Base-by-base conservation (phyloP, 257 asterid species). In the Solanum tacnaense region DNA sequence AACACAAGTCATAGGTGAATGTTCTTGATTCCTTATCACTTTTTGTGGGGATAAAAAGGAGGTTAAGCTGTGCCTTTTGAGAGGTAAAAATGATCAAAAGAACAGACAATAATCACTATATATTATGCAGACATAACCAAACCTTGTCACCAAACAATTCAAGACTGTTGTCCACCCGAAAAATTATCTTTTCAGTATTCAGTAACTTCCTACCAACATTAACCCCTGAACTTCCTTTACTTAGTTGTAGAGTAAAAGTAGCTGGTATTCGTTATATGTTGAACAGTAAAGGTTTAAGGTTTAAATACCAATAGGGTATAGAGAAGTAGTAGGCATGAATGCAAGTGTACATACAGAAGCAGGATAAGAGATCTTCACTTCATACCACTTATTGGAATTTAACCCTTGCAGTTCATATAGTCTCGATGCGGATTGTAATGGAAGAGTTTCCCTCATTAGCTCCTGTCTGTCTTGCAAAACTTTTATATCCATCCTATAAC, bases 321-420 rank as follows among this genome's bases (percentile, higher is more conserved):
- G 11, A 74, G 7, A 13, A 60, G 6, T 25, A 15, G 74, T 15
- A 68, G 67, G 88, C 32, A 35, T 23, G 89, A 87, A 90, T 81
- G 60, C 36, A 27, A 85, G 29, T 39, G 32, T 71, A 93, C 98
- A 92, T 96, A 96, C 98, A 90, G 98, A 94, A 92, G 95, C 98
- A 41, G 98, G 99, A 88, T 95, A 95, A 86, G 99, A 96, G 91
- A 96, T 94, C 95, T 95, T 95, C 92, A 96, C 96, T 95, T 96
- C 98, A 87, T 96, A 95, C 98, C 94, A 92, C 90, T 67, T 92
- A 60, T 92, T 87, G 60, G 96, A 93, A 88, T 65, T 93, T 81
- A 96, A 89, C 86, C 98, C 96, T 78, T 88, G 94, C 89, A 94
- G 90, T 88, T 90, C 91, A 89, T 94, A 94, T 78, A 91, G 90